These are phyloP conservation scores for Pinus taeda DNA, from an alignment of 75 land plant genomes.

Conservation along the genomic window DNA sequence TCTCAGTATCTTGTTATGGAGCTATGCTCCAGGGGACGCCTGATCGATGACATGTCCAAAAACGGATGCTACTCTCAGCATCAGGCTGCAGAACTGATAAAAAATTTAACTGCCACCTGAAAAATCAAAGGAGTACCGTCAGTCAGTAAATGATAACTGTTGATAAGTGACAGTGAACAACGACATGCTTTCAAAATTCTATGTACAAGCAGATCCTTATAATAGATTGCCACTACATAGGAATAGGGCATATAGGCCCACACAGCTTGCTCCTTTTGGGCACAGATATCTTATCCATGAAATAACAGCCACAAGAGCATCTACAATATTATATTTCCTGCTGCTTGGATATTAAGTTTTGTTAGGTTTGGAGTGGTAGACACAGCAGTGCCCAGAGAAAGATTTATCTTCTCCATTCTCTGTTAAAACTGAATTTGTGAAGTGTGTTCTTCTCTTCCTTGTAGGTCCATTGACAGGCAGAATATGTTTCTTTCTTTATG, in stretches of 20 bases:
- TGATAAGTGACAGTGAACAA: no score
- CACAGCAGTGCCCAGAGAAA: not conserved
- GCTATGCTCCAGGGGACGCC: slow-evolving; percentile 72
- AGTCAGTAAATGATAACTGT: no score
- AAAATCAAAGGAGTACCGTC: slow-evolving; percentile 12
- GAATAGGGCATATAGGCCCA: slow-evolving; percentile 23
- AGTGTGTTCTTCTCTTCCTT: slow-evolving; percentile 16
- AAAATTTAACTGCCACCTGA: slow-evolving; percentile 84
- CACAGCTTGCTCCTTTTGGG: slow-evolving; percentile 56
- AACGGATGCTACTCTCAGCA: slow-evolving; percentile 46
- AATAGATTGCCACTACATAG: slow-evolving; percentile 39
- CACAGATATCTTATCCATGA: slow-evolving; percentile 51
- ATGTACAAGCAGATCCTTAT: slow-evolving; percentile 47
- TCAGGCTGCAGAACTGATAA: slow-evolving; percentile 60
- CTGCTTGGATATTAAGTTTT: not conserved
- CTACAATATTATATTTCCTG: slow-evolving; percentile 24
- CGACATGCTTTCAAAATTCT: slow-evolving; percentile 24
- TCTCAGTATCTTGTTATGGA: slow-evolving; percentile 89
- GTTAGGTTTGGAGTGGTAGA: not conserved
- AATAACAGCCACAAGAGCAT: slow-evolving; percentile 51
- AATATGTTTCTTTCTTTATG: slow-evolving; percentile 17
- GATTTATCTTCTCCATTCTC: not conserved
- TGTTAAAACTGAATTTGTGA: not conserved
- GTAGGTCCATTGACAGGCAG: not conserved
- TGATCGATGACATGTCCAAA: slow-evolving; percentile 61